Evolutionary conservation across 306 rosid genomes (phyloP), one percentile per base, ranked within the genome.

Genomic region (Sesbania bispinosa): DNA sequence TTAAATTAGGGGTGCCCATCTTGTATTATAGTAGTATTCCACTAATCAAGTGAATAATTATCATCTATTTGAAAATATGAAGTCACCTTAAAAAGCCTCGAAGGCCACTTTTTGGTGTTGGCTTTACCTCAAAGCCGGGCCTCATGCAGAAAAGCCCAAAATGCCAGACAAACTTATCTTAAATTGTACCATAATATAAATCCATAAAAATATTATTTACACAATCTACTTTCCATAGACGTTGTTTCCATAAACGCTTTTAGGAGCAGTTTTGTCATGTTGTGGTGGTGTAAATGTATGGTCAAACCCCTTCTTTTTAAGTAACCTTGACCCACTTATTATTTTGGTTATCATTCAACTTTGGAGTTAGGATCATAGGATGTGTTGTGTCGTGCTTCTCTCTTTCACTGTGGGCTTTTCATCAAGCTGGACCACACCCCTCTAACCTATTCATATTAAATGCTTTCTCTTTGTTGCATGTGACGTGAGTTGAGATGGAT

Each of bases 271-370:
- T 82, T 78, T 82, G 83, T 78, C 70, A 47, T 52, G 73, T 71
- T 79, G 80, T 83, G 79, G 78, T 80, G 77, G 82, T 24, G 73
- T 47, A 46, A 70, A 60, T 82, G 77, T 57, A 46, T 68, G 79
- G 84, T 82, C 84, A 71, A 82, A 73, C 35, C 74, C 65, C 75
- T 63, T 7, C 33, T 23, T 57, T 78, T 80, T 7, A 72, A 85
- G 83, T 53, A 83, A 79, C 74, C 69, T 82, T 80, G 88, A 84
- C 85, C 90, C 75, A 77, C 78, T 76, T 51, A 83, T 82, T 74
- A 63, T 73, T 78, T 66, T 71, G 51, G 76, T 62, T 21, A 62
- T 83, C 76, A 75, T 79, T 50, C 57, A 43, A 48, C 80, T 77
- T 60, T 80, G 80, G 72, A 67, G 76, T 74, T 79, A 50, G 83